phyloP scores from a whole-genome alignment of 805 yeast species.

The Saccharomyces cerevisiae region DNA sequence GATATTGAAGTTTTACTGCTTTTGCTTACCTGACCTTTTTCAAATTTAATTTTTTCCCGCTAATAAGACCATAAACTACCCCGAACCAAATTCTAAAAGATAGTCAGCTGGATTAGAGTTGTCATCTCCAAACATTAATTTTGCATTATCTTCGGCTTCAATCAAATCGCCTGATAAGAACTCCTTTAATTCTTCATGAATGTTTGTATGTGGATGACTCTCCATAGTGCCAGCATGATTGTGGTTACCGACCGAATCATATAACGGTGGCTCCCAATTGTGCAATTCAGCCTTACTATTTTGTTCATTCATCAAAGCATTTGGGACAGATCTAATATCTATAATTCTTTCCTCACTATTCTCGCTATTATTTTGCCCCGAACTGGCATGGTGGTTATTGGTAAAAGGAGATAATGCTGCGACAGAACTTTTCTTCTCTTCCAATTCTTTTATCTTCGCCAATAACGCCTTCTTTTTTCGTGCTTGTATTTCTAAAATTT shows the following conservation, averaged over 20 bases:
- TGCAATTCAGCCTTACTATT: not conserved
- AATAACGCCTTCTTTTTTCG: slow-evolving; percentile 37
- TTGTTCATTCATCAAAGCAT: slow-evolving; percentile 1
- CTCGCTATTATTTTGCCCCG: not conserved
- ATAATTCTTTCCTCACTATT: slow-evolving; percentile 17
- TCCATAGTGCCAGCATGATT: not conserved
- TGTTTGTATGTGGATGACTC: not conserved
- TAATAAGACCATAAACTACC: not conserved
- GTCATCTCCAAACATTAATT: slow-evolving; percentile 19
- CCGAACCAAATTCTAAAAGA: slow-evolving; percentile 25
- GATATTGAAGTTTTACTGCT: not conserved
- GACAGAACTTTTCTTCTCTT: slow-evolving; percentile 10
- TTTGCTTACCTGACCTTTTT: slow-evolving; percentile 1
- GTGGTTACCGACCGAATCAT: not conserved
- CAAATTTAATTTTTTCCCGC: not conserved
- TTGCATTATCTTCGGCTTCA: slow-evolving; percentile 30
- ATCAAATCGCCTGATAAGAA: slow-evolving; percentile 26
- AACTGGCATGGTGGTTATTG: not conserved
- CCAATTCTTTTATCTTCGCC: slow-evolving; percentile 32
- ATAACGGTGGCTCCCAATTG: not conserved
- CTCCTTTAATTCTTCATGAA: slow-evolving; percentile 23
- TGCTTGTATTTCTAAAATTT: slow-evolving; percentile 52
- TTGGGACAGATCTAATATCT: slow-evolving; percentile 20
- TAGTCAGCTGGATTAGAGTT: slow-evolving; percentile 23
- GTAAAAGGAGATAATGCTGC: not conserved